Base-by-base conservation (phyloP, 129 eudicot species). In the Rutidosis leptorrhynchoides region DNA sequence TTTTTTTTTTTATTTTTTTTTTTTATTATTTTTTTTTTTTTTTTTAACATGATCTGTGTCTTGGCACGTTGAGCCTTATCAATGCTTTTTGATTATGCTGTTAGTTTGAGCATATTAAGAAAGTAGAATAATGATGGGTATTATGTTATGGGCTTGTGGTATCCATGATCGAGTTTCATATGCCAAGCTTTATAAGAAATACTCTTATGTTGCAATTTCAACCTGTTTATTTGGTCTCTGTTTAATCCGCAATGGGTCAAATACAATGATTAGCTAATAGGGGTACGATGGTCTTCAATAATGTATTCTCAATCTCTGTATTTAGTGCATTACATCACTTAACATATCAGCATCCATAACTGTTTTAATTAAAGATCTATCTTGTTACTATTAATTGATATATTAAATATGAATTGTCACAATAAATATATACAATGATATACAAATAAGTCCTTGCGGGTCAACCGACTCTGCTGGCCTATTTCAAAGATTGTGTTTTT, bases 121-220 rank as follows among this genome's bases (percentile, higher is more conserved):
- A 14, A 23, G 7, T 17, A 7, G 49, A 29, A 5, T 37, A 11
- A 54, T 21, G 20, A 45, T 16, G n/a, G 37, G 24, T 8, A 7
- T 12, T 49, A 23, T 26, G n/a, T 12, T 15, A 16, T 2, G 14
- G 42, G 42, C 42, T 35, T 40, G n/a, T 68, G 53, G 5, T 17
- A 23, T 68, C 29, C 54, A 55, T 22, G 64, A 35, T 55, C 61
- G 64, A 35, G n/a, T 28, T 60, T 58, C 55, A 59, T 59, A 15
- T 71, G 2, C 33, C 22, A 25, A 49, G 40, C 61, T 49, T 71
- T 42, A 32, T 30, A n/a, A 49, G n/a, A 48, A 48, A 48, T 49
- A 49, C 11, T 12, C 16, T 0, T 49, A 1, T 21, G 55, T 49
- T 17, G 11, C 23, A 17, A 20, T 49, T 6, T 49, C 24, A 12